Evolutionary conservation across 371 early-diverging fungal genomes (phyloP), one percentile per base, ranked within the genome.

Genomic region (Capillidium heterosporum): DNA sequence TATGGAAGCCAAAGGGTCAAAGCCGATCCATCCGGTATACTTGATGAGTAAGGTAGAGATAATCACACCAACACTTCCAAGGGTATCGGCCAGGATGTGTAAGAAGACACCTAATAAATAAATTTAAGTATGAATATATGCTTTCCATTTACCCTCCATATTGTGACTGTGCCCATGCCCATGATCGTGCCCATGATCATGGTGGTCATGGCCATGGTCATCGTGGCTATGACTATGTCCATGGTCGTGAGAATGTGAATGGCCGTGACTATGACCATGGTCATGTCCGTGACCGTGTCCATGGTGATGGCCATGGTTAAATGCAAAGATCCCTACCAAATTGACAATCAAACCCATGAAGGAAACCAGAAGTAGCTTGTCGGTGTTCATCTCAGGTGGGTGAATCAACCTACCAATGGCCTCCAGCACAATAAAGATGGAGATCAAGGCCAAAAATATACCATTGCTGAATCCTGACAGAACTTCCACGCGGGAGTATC

Each of bases 31-130:
- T 2, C 88, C 91, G 65, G 85, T 90, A 68, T 71, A 79, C 63
- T 85, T 70, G 40, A 96, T 90, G 35, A 92, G 64, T n/a, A 93
- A 59, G 0, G 91, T 85, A 0, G 93, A 92, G 19, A 90, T 76
- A 54, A 96, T 91, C 1, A 96, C 95, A 48, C 93, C 94, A 1
- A 91, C 89, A 28, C 91, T 90, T 5, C 97, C 97, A 15, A 96
- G 72, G 0, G 95, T 89, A 67, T 96, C 97, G 3, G 93, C 91
- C 63, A 96, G 69, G 35, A 96, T 83, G 60, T 95, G 97, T 59
- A 96, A 66, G 65, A 94, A 96, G 46, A 96, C 88, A 42, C 95
- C 85, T 80, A 57, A 19, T 32, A 19, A 8, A 15, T 32, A 21
- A 21, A 57, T 52, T 39, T 10, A 28, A 29, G 15, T 8, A 41